Percentiles rank a stretch among this genome's conserved stretches.
These are phyloP conservation scores for Yarrowia divulgata DNA, from an alignment of 805 yeast species.

Conservation along the genomic window DNA sequence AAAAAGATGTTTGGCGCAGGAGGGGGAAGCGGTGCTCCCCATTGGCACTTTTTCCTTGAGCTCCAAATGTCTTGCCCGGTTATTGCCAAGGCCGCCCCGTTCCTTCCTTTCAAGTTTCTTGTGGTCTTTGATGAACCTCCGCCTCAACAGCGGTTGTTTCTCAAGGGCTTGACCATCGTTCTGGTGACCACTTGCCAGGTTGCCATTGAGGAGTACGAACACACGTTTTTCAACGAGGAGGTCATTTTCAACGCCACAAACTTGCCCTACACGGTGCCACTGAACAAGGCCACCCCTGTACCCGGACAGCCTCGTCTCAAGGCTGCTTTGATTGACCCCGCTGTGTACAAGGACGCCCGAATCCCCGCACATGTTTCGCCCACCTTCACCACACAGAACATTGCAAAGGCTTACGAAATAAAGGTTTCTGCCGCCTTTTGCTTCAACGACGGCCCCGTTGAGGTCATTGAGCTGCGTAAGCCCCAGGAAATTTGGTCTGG, in stretches of 20 bases:
- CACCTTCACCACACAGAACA: constrained; percentile 63
- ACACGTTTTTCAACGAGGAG: constrained; percentile 45
- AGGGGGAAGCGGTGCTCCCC: constrained; percentile 41
- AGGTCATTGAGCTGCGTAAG: constrained; percentile 32
- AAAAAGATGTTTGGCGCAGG: constrained; percentile 38
- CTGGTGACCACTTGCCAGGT: constrained; percentile 48
- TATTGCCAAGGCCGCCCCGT: constrained; percentile 33
- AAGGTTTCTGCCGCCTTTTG: constrained; percentile 50
- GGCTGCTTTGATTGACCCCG: constrained; percentile 41
- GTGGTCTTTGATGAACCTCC: constrained; percentile 43
- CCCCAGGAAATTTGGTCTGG: constrained; percentile 35
- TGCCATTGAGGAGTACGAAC: constrained; percentile 46
- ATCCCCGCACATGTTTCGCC: constrained; percentile 62
- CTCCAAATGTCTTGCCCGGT: constrained; percentile 41
- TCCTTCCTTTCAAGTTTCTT: constrained; percentile 44
- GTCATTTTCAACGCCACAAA: constrained; percentile 42
- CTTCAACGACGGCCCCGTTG: constrained; percentile 35
- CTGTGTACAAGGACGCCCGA: constrained; percentile 52
- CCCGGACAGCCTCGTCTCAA: constrained; percentile 39
- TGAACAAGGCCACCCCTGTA: constrained; percentile 1
- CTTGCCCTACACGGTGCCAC: constrained; percentile 15
- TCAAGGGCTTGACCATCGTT: constrained; percentile 53
- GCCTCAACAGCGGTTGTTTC: constrained; percentile 48
- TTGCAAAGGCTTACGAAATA: constrained; percentile 56
- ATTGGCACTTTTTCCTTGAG: constrained; percentile 38